Conservation (phyloP, 352 stramenopile species). For the Phytophthora rubi region DNA sequence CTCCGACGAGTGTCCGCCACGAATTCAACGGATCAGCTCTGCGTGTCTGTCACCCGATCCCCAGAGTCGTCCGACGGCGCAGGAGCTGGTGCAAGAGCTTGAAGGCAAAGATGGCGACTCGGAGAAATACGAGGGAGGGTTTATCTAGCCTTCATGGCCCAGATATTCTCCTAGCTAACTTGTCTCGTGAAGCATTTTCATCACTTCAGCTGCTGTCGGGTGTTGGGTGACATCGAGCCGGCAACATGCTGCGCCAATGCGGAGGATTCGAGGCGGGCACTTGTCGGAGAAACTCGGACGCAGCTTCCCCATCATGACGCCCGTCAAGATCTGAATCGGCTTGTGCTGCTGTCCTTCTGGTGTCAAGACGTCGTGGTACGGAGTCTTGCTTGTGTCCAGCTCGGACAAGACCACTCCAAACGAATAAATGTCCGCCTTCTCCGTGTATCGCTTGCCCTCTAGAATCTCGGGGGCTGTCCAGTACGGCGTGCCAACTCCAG, state of each 20-base stretch:
- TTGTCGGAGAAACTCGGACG: not conserved
- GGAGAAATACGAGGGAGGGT: not conserved
- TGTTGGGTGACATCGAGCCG: not conserved
- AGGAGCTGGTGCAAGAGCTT: constrained; percentile 13
- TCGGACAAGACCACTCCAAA: not conserved
- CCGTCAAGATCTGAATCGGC: not conserved
- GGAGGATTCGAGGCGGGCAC: not conserved
- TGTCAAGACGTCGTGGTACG: not conserved
- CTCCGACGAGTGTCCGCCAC: constrained; percentile 40
- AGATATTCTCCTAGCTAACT: not conserved
- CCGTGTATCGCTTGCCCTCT: not conserved
- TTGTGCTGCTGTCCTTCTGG: not conserved
- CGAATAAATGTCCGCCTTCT: not conserved
- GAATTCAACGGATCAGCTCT: constrained; percentile 31
- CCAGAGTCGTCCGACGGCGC: constrained; percentile 7
- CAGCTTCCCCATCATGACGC: not conserved
- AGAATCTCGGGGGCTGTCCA: not conserved
- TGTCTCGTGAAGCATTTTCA: not conserved
- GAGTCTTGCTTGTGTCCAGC: not conserved
- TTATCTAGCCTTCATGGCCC: no score
- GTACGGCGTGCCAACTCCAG: not conserved
- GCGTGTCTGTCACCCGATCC: constrained; percentile 30
- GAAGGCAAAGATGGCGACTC: constrained; percentile 1
- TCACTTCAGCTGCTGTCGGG: not conserved
- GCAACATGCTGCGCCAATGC: not conserved